Conservation (phyloP, 352 stramenopile species). For the Pythium sp. region DNA sequence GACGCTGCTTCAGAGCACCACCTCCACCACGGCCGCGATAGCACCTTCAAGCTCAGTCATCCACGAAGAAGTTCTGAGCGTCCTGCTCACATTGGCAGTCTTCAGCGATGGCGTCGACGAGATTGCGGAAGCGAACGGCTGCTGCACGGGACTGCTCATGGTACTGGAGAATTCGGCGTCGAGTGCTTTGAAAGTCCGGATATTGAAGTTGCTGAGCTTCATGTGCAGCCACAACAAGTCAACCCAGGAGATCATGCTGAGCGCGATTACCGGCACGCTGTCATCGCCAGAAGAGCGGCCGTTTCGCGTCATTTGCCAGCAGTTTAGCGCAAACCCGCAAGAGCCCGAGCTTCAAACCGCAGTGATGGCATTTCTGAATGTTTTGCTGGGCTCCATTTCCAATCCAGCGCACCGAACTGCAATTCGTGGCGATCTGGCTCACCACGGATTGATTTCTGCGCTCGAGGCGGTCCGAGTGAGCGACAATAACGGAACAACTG, state of each 20-base stretch:
- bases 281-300: conserved; percentile 11
- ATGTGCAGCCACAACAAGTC: conserved; percentile 33
- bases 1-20: conserved; percentile 25
- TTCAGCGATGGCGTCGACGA: conserved; percentile 26
- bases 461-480: conserved; percentile 26
- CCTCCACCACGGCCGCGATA: neutral
- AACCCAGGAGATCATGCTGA: conserved; percentile 28
- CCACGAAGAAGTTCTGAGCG: conserved; percentile 40
- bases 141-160: conserved; percentile 27
- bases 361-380: conserved; percentile 49
- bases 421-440: conserved; percentile 46
- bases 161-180: conserved; percentile 26
- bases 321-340: conserved; percentile 24
- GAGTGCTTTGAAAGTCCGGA: conserved; percentile 24
- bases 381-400: conserved; percentile 32
- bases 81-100: conserved; percentile 48
- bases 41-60: conserved; percentile 19
- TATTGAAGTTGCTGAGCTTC: conserved; percentile 32
- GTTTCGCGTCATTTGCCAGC: conserved; percentile 28
- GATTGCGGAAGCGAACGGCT: conserved; percentile 30
- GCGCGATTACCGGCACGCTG: conserved; percentile 22
- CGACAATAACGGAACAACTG: neutral
- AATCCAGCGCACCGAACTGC: conserved; percentile 23
- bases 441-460: conserved; percentile 26
- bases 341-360: conserved; percentile 29